These are phyloP conservation scores for Phytophthora sojae DNA, from an alignment of 352 stramenopile genomes.

Conservation along the genomic window DNA sequence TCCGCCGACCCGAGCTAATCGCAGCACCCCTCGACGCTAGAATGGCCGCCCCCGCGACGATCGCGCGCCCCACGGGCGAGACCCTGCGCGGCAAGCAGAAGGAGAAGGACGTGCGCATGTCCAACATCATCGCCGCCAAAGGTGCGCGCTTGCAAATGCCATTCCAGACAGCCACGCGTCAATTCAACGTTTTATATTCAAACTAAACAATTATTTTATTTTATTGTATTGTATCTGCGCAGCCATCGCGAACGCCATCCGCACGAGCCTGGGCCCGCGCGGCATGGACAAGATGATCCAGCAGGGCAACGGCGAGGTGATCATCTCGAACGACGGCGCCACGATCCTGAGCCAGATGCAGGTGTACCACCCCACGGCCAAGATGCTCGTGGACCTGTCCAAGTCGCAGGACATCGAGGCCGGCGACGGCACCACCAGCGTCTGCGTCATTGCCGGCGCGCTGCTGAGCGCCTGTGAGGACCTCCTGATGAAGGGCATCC, in stretches of 20 bases:
- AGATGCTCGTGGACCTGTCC: slow-evolving; percentile 99
- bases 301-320: slow-evolving; percentile 96
- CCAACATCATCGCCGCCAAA: slow-evolving; percentile 99
- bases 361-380: slow-evolving; percentile 98
- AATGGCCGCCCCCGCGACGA: slow-evolving; percentile 54
- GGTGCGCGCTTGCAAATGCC: slow-evolving; percentile 49
- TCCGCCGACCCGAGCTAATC: slow-evolving; percentile 5
- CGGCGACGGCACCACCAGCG: slow-evolving; percentile 97
- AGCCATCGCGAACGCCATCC: slow-evolving; percentile 98
- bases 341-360: slow-evolving; percentile 99
- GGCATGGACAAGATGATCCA: slow-evolving; percentile 99
- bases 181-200: no score
- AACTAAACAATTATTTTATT: no score
- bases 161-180: background rate
- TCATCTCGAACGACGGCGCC: slow-evolving; percentile 99
- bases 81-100: slow-evolving; percentile 93
- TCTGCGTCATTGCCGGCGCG: slow-evolving; percentile 99
- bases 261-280: slow-evolving; percentile 97
- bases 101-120: slow-evolving; percentile 98
- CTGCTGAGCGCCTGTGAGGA: slow-evolving; percentile 96
- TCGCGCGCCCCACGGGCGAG: slow-evolving; percentile 73
- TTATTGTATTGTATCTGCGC: background rate
- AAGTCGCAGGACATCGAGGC: slow-evolving; percentile 99
- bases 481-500: slow-evolving; percentile 95
- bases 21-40: background rate